Conservation (phyloP, 129 eudicot genomes). For the Erigeron canadensis region DNA sequence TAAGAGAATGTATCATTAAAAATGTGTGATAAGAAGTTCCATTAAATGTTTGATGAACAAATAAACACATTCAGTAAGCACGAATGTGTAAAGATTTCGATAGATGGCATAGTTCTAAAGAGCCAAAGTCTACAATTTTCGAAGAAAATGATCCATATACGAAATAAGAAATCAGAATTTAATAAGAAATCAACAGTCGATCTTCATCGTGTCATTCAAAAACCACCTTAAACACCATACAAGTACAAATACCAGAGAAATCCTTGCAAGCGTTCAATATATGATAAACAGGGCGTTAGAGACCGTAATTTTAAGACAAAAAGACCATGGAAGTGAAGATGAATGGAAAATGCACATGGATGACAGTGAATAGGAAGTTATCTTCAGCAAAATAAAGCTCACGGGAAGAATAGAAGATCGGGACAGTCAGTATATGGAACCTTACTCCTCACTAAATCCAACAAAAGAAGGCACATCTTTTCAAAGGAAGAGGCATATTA, state of each 20-base stretch:
- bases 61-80: constrained; percentile 1
- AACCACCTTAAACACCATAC: constrained; percentile 26
- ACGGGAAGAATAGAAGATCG: constrained; percentile 6
- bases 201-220: constrained; percentile 25
- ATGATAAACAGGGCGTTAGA: not conserved
- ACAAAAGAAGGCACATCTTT: not conserved
- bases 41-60: constrained; percentile 10
- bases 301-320: constrained; percentile 16
- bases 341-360: constrained; percentile 7
- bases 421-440: not conserved
- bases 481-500: constrained; percentile 12
- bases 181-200: constrained; percentile 8
- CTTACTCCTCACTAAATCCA: not conserved
- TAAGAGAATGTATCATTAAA: constrained; percentile 2
- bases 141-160: constrained; percentile 10
- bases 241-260: not conserved
- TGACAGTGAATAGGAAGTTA: not conserved
- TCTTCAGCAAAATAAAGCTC: not conserved
- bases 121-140: constrained; percentile 10
- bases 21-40: constrained; percentile 7
- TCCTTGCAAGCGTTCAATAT: constrained; percentile 16
- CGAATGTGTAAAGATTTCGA: not conserved
- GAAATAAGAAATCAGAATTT: constrained; percentile 1
- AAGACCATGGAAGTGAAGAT: constrained; percentile 18
- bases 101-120: not conserved